Base-by-base conservation (phyloP, 2,329 filamentous ascomycete species). In the Ceratocystis destructans region DNA sequence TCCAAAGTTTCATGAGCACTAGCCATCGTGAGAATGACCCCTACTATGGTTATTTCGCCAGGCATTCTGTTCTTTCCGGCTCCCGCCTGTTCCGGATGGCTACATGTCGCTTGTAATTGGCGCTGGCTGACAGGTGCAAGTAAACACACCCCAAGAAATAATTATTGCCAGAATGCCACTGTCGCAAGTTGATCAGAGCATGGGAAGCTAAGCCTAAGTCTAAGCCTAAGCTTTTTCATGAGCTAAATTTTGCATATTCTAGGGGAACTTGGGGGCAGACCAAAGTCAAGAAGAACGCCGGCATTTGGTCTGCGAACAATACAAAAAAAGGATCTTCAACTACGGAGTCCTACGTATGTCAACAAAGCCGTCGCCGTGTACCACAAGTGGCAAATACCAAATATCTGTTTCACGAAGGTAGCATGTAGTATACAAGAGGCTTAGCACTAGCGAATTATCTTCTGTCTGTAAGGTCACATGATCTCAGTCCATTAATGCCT, bases 131-230 rank as follows among this genome's bases (percentile, higher is more conserved):
- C 37, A 41, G 37, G 10, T 41, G 37, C 37, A 41, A 41, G 37
- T 41, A 41, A 15, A 41, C 37, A 41, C 37, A 37, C 10, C 37
- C 10, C 37, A 41, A 41, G 37, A 50, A 4, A 4, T 22, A 25
- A 25, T 20, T 50, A 8, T 50, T 50, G 8, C 53, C 17, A n/a
- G 20, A 59, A 33, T 31, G 55, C 31, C 28, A n/a, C 2, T 8
- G 55, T 31, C 55, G 17, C 55, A 37, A n/a, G 55, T 20, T 59
- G 55, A n/a, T 59, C 55, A 59, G 55, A 33, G 55, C 55, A 59
- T 37, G 20, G 17, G 7, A 37, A 20, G 20, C 22, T 31, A 31
- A 31, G 25, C 53, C 55, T 33, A 59, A n/a, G 28, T 25, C 53
- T 33, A 15, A 57, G 53, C 53, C 50, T 28, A 25, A 12, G 12